phyloP scores from a whole-genome alignment of 2,329 filamentous ascomycete species.

The Colletotrichum liaoningense region DNA sequence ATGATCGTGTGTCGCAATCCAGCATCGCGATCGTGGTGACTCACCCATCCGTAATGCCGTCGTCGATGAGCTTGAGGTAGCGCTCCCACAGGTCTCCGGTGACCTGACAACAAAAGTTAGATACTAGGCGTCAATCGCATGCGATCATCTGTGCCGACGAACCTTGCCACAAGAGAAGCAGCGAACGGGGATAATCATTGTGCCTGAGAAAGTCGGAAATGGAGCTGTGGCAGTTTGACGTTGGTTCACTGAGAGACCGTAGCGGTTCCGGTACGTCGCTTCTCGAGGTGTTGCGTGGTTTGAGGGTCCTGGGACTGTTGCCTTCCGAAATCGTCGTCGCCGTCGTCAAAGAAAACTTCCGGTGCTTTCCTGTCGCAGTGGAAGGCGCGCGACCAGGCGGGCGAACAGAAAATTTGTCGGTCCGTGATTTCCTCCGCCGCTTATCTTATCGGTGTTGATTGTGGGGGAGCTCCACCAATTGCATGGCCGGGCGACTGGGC shows the following conservation, averaged over 20 bases:
- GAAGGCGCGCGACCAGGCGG: neutral
- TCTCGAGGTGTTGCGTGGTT: neutral
- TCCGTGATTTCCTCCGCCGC: conserved; percentile 23
- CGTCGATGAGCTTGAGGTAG: conserved; percentile 89
- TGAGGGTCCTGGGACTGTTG: neutral
- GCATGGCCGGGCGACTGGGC: conserved; percentile 29
- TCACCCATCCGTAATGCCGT: conserved; percentile 80
- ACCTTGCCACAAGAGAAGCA: conserved; percentile 99
- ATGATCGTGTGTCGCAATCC: neutral
- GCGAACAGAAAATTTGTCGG: conserved; percentile 33
- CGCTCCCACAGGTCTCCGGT: conserved; percentile 97
- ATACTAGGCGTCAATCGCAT: conserved; percentile 19
- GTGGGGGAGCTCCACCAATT: conserved; percentile 31
- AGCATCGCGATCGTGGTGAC: conserved; percentile 42
- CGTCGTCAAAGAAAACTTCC: conserved; percentile 25
- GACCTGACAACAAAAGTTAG: conserved; percentile 71
- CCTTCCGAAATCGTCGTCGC: conserved; percentile 11
- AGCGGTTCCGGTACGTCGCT: neutral
- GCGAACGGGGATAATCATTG: conserved; percentile 98
- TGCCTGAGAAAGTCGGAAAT: conserved; percentile 46
- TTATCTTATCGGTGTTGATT: conserved; percentile 35
- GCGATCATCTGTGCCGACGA: conserved; percentile 40
- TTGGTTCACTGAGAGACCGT: neutral
- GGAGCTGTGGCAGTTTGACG: neutral
- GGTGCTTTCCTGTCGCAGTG: neutral